Evolutionary conservation across 805 yeast genomes (phyloP), one percentile per base, ranked within the genome.

Genomic region (Wickerhamomyces queroliae): DNA sequence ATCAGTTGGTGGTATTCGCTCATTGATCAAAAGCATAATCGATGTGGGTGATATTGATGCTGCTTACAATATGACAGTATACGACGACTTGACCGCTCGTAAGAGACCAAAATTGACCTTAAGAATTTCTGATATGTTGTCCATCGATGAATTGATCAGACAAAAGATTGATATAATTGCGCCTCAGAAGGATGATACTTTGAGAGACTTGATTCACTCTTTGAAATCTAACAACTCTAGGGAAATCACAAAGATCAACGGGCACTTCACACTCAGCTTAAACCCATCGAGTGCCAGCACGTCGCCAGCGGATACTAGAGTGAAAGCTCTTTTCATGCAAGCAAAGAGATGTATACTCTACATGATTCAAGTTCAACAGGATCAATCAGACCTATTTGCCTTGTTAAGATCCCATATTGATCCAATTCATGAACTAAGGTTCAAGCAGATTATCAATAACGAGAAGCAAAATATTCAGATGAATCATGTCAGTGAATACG

Each of bases 261-360:
- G 77, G 25, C 61, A 74, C 33, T 60, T 78, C 32, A 76, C 78
- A 3, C 63, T 86, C 38, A 75, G 70, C 38, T 64, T 86, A 46
- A 80, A 81, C 54, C 78, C 83, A 1, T 64, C 73, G 19, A 72
- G 66, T 38, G 69, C 73, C 39, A 68, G 58, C 34, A 48, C 66
- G 53, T 48, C 62, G 9, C 67, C 68, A 13, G 64, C 67, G 5
- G 86, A 83, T 38, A 72, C 79, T 2, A 80, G 78, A 52, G 61
- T 72, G 28, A 74, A 73, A 38, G 65, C 83, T 6, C 61, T 86
- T 23, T 66, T 82, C 51, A 72, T 87, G 38, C 89, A 87, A 53
- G 88, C 84, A 1, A 91, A 91, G 58, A 68, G 95, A 45, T 83
- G 89, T 48, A 64, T 90, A n/a, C 63, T 83, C 13, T 88, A 88